These are phyloP conservation scores for baker's yeast (Saccharomyces cerevisiae) DNA, from an alignment of 805 yeast species.

Conservation along the genomic window DNA sequence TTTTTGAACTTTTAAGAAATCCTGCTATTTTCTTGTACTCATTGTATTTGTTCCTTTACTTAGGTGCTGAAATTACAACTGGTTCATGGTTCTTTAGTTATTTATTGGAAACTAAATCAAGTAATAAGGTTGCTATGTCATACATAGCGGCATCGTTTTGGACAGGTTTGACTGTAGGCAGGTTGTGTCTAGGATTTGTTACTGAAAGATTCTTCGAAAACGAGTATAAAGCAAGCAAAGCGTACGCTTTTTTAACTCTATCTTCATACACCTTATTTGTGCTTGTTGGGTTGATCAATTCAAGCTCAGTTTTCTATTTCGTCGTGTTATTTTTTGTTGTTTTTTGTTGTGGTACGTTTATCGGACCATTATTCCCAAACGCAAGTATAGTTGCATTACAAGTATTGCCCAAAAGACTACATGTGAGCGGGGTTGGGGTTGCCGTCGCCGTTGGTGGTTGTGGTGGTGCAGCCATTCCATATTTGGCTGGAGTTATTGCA, in stretches of 20 bases:
- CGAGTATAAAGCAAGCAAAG: constrained; percentile 35
- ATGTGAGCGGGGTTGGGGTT: constrained; percentile 63
- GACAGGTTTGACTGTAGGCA: constrained; percentile 62
- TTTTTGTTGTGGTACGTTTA: constrained; percentile 47
- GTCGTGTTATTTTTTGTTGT: constrained; percentile 18
- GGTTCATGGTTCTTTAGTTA: constrained; percentile 69
- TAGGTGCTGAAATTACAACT: constrained; percentile 61
- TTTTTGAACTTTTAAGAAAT: constrained; percentile 20
- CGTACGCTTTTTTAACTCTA: constrained; percentile 30
- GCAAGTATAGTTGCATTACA: constrained; percentile 57
- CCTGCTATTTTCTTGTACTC: constrained; percentile 42
- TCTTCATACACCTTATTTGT: constrained; percentile 29
- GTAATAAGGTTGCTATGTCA: constrained; percentile 42
- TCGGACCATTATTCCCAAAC: constrained; percentile 71
- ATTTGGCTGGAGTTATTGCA: constrained; percentile 42
- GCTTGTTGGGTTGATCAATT: constrained; percentile 14
- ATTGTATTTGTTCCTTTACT: constrained; percentile 48
- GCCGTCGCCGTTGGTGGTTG: constrained; percentile 75
- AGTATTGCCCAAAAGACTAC: constrained; percentile 50
- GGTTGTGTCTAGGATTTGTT: constrained; percentile 49
- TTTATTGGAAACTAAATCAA: constrained; percentile 45
- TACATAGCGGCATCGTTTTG: constrained; percentile 64
- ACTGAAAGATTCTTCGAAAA: constrained; percentile 40
- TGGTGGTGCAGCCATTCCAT: constrained; percentile 74
- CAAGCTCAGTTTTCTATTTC: constrained; percentile 15